Conservation (phyloP, 805 yeast genomes). For the Lipomyces yamanashiensis region DNA sequence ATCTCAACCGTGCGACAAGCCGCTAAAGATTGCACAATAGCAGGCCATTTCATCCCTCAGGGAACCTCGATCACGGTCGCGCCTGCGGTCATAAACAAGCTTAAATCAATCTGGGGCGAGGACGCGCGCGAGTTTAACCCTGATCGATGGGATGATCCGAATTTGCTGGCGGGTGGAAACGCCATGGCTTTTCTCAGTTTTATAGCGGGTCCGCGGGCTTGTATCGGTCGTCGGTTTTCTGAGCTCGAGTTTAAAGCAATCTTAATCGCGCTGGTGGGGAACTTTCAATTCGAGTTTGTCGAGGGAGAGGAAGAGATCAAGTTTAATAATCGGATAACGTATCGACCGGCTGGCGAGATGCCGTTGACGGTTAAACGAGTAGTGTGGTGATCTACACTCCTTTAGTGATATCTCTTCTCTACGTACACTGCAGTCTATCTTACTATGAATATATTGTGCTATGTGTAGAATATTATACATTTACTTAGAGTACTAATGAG, state of each 20-base stretch:
- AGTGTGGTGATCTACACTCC: constrained; percentile 4
- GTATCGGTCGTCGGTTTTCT: constrained; percentile 33
- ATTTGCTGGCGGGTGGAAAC: constrained; percentile 9
- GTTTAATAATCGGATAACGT: constrained; percentile 16
- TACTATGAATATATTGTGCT: no score
- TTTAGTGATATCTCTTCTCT: no score
- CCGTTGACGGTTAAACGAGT: constrained; percentile 15
- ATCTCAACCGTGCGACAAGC: constrained; percentile 25
- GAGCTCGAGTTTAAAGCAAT: constrained; percentile 29
- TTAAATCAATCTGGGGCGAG: constrained; percentile 28
- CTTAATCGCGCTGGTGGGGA: constrained; percentile 22
- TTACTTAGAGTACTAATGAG: no score
- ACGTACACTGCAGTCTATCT: no score
- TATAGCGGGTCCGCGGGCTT: constrained; percentile 30
- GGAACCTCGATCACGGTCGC: constrained; percentile 21
- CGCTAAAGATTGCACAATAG: constrained; percentile 13
- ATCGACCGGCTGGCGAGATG: constrained; percentile 23
- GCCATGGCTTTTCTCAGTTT: constrained; percentile 27
- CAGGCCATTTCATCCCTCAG: constrained; percentile 25
- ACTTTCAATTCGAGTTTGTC: constrained; percentile 12
- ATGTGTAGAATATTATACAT: no score
- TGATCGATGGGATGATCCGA: constrained; percentile 30
- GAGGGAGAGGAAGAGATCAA: constrained; percentile 15
- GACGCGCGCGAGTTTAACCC: constrained; percentile 34
- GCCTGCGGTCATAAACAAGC: constrained; percentile 15